Evolutionary conservation across 306 rosid species (phyloP).

Genomic region (Sicyos baderoa): DNA sequence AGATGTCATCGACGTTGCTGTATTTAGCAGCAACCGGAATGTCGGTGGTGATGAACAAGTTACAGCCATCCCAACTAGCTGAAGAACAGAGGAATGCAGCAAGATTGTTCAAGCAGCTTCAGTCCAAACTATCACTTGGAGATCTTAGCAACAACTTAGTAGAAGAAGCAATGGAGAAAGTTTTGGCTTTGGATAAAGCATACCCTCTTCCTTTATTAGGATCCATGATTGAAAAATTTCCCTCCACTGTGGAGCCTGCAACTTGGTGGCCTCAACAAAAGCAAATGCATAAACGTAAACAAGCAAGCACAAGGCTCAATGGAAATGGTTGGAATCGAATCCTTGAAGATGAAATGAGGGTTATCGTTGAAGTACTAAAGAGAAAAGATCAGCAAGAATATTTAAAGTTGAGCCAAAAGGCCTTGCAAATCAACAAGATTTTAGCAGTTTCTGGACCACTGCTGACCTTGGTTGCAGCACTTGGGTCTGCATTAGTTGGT

Average conservation of each 20-base stretch:
- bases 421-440: constrained; percentile 36
- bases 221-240: constrained; percentile 66
- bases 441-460: constrained; percentile 60
- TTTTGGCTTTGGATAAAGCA: constrained; percentile 69
- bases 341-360: constrained; percentile 55
- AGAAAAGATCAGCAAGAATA: constrained; percentile 47
- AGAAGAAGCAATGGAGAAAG: constrained; percentile 49
- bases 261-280: constrained; percentile 66
- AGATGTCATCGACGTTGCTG: constrained; percentile 54
- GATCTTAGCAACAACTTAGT: constrained; percentile 25
- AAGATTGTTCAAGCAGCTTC: constrained; percentile 67
- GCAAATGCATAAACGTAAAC: constrained; percentile 10
- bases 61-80: constrained; percentile 79
- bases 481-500: constrained; percentile 35
- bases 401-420: constrained; percentile 35
- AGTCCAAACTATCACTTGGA: constrained; percentile 31
- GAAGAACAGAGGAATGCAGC: constrained; percentile 64
- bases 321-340: constrained; percentile 52
- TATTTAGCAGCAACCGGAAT: constrained; percentile 54
- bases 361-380: constrained; percentile 29
- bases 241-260: constrained; percentile 49
- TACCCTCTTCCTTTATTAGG: constrained; percentile 78
- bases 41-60: constrained; percentile 51
- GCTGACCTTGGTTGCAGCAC: constrained; percentile 46
- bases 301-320: neutral